Evolutionary conservation across 495 filamentous ascomycete species (phyloP), one percentile per base, ranked within the genome.

Genomic region (Penicillium crystallinum): DNA sequence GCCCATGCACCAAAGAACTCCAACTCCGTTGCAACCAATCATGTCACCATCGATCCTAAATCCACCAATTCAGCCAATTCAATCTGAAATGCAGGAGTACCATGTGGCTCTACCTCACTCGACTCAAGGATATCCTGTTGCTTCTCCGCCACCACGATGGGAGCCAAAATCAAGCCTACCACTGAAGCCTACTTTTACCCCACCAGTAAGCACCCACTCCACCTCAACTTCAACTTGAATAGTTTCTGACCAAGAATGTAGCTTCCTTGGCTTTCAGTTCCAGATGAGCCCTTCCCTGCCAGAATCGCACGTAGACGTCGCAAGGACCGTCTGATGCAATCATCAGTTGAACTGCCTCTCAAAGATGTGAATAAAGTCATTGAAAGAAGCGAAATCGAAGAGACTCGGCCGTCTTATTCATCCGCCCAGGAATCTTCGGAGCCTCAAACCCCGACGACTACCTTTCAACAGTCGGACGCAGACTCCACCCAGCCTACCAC

Each of bases 201-300:
- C 84, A 58, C 82, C 84, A 17, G 85, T 89, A 77, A 78, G 84
- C 77, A 23, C 6, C 33, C n/a, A 36, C 15, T 23, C 18, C 15
- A 25, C 29, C 1, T 3, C 14, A 19, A 38, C 12, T 25, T 30
- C 17, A 27, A 21, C 18, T 4, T n/a, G 21, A 37, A 33, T 40
- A 34, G 35, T 49, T 23, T 46, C 52, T 61, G 14, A 55, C 35
- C 23, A 17, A 46, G 30, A 18, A 53, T 21, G 38, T 58, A 89
- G 83, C 72, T 96, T 3, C 91, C 91, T 10, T 95, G 90, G 90
- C 74, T 85, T n/a, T 95, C 90, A 22, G 75, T 77, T 29, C 81
- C 85, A 3, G 82, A 86, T 19, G 56, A 68, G 14, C 65, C 79
- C 4, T 95, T 93, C 63, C 89, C 91, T 22, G 63, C 72, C 2